A percentile compares a stretch with the other conserved stretches of the same genome.
Conservation (phyloP, 2,329 filamentous ascomycete genomes). For the Tolypocladium amazonense region DNA sequence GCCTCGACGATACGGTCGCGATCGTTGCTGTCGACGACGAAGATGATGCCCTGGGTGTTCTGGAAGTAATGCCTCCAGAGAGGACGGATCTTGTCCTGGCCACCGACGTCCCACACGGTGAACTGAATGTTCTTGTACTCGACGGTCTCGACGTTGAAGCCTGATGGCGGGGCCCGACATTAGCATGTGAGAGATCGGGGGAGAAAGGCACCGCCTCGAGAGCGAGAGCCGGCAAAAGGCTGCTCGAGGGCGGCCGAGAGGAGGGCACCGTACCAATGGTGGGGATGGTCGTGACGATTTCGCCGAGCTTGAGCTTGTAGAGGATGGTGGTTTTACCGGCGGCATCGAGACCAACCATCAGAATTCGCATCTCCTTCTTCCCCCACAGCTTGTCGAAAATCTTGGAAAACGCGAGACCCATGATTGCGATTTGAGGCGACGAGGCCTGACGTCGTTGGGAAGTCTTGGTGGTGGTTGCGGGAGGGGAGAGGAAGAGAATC, state of each 20-base stretch:
- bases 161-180: conserved; percentile 29
- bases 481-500: conserved; percentile 6
- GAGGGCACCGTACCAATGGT: conserved; percentile 66
- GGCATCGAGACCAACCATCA: conserved; percentile 99
- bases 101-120: conserved; percentile 99
- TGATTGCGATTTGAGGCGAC: conserved; percentile 50
- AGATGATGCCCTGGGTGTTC: conserved; percentile 99
- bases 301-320: conserved; percentile 99
- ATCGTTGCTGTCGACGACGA: conserved; percentile 99
- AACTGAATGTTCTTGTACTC: conserved; percentile 99
- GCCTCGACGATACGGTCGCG: conserved; percentile 96
- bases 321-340: conserved; percentile 99
- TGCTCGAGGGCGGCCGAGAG: neutral
- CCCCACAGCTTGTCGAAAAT: conserved; percentile 93
- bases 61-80: conserved; percentile 99
- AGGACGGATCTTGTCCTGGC: conserved; percentile 99
- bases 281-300: conserved; percentile 98
- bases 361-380: conserved; percentile 99
- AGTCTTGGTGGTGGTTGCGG: conserved; percentile 3
- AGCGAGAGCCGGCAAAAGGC: neutral
- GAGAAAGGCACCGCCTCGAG: neutral
- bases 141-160: conserved; percentile 99
- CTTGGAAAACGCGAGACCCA: conserved; percentile 98
- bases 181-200: neutral
- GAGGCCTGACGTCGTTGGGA: conserved; percentile 12